Conservation (phyloP, 805 yeast species). For the Ogataea nonfermentans region DNA sequence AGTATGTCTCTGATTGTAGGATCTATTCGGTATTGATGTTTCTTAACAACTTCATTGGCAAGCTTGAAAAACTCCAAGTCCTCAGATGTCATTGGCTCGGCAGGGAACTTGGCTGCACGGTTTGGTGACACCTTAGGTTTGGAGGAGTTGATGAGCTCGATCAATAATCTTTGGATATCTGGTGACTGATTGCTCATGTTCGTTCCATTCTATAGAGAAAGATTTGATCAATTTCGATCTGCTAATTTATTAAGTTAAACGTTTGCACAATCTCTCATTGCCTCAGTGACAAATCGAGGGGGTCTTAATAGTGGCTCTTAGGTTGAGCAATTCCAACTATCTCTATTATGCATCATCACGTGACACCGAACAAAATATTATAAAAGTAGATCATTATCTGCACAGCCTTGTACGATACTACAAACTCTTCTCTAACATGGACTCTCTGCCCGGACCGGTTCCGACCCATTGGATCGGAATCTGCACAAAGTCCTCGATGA, state of each 20-base stretch:
- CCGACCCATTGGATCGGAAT: conserved; percentile 97
- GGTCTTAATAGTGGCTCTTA: conserved; percentile 8
- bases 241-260: background rate
- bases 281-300: background rate
- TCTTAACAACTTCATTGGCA: conserved; percentile 59
- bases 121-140: conserved; percentile 28
- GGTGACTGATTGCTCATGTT: conserved; percentile 13
- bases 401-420: conserved; percentile 8
- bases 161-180: conserved; percentile 24
- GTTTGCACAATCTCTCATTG: conserved; percentile 1
- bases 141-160: conserved; percentile 29
- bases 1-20: conserved; percentile 63
- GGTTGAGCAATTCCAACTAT: conserved; percentile 8
- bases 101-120: conserved; percentile 19
- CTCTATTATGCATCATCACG: conserved; percentile 18
- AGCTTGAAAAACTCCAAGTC: conserved; percentile 55
- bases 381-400: background rate
- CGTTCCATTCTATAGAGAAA: conserved; percentile 1
- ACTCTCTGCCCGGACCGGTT: conserved; percentile 95
- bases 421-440: conserved; percentile 66
- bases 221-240: background rate
- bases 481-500: conserved; percentile 77
- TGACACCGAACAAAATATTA: conserved; percentile 6
- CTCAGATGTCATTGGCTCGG: conserved; percentile 38
- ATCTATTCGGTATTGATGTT: conserved; percentile 46